Percentiles rank a stretch among this genome's conserved stretches.
Conservation (phyloP, 2,329 filamentous ascomycete genomes). For the Pestalotiopsis fici region DNA sequence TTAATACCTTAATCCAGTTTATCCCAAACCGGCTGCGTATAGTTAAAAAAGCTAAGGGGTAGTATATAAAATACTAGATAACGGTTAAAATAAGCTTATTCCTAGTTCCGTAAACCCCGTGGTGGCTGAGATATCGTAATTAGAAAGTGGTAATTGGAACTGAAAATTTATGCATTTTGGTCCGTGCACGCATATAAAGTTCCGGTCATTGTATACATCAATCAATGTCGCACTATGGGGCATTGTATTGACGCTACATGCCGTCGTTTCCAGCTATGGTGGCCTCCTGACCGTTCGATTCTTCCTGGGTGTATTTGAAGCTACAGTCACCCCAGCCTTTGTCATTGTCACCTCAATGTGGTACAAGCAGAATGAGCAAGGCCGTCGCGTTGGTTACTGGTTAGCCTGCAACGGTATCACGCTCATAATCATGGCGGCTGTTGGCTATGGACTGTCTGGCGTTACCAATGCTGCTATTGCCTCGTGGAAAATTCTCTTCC, state of each 20-base stretch:
- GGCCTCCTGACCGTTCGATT: not conserved
- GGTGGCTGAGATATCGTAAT: too few relatives aligned
- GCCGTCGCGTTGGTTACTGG: not conserved
- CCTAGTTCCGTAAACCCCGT: too few relatives aligned
- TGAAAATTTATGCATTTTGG: too few relatives aligned
- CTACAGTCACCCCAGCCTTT: not conserved
- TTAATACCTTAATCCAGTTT: too few relatives aligned
- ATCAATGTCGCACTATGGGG: not conserved
- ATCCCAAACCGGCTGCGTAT: too few relatives aligned
- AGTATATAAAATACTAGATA: too few relatives aligned
- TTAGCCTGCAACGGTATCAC: not conserved
- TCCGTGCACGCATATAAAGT: too few relatives aligned
- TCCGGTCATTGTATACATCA: too few relatives aligned
- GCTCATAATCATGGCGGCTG: not conserved
- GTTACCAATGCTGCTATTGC: not conserved
- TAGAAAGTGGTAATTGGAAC: too few relatives aligned
- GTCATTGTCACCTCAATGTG: constrained; percentile 1
- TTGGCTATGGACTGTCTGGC: not conserved
- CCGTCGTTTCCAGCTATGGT: not conserved
- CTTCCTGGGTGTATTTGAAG: not conserved
- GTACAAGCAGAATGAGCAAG: constrained; percentile 4
- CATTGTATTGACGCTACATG: not conserved
- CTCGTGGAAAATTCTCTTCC: constrained; percentile 1
- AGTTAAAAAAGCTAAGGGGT: too few relatives aligned
- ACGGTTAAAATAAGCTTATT: too few relatives aligned